These are phyloP conservation scores for Zygoascus meyerae DNA, from an alignment of 1,139 yeast genomes.

Conservation along the genomic window DNA sequence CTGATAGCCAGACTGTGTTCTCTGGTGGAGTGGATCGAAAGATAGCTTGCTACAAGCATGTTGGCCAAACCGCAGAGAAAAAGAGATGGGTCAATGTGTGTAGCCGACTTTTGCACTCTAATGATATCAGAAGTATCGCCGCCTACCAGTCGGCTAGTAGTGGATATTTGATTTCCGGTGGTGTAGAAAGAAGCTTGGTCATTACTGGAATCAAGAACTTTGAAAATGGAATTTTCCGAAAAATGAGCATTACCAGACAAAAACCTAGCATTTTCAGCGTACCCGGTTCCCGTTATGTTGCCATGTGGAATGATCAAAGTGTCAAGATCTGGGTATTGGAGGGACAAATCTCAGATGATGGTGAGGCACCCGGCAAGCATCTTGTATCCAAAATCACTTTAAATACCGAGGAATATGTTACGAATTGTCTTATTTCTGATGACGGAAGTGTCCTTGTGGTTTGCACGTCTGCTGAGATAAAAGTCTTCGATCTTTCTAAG, in stretches of 20 bases:
- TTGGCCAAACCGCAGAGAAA: slow-evolving; percentile 33
- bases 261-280: slow-evolving; percentile 51
- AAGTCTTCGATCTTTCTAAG: slow-evolving; percentile 53
- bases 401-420: slow-evolving; percentile 75
- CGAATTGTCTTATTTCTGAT: slow-evolving; percentile 61
- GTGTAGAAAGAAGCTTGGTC: slow-evolving; percentile 78
- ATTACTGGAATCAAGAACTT: slow-evolving; percentile 63
- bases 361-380: slow-evolving; percentile 35
- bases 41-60: slow-evolving; percentile 56
- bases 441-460: slow-evolving; percentile 66
- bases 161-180: slow-evolving; percentile 76
- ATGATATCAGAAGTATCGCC: slow-evolving; percentile 76
- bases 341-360: slow-evolving; percentile 23
- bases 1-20: slow-evolving; percentile 59
- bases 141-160: slow-evolving; percentile 61
- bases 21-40: slow-evolving; percentile 94
- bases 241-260: slow-evolving; percentile 59
- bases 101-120: slow-evolving; percentile 77
- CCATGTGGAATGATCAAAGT: slow-evolving; percentile 77
- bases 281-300: slow-evolving; percentile 46
- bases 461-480: slow-evolving; percentile 62
- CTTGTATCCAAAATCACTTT: slow-evolving; percentile 62
- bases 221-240: slow-evolving; percentile 68
- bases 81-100: slow-evolving; percentile 76
- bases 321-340: slow-evolving; percentile 73